Conservation (phyloP, 2,329 filamentous ascomycete species). For the Scedosporium aurantiacum region DNA sequence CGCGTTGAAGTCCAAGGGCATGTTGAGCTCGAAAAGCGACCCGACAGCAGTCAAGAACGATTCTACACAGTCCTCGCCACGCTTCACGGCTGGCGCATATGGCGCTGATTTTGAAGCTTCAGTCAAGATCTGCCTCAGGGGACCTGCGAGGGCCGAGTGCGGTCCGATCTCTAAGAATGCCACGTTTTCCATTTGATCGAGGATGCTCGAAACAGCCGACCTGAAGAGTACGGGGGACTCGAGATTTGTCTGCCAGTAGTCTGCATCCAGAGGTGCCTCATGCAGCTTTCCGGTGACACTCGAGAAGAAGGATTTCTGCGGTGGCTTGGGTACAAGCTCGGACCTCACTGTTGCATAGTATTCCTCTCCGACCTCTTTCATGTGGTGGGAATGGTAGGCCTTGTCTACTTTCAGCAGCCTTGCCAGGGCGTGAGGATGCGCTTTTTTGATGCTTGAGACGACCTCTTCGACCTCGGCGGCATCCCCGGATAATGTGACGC, state of each 20-base stretch:
- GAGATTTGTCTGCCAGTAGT: constrained; percentile 21
- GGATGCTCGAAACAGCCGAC: constrained; percentile 8
- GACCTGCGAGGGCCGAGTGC: constrained; percentile 13
- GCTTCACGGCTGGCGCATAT: constrained; percentile 11
- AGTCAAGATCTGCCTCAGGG: constrained; percentile 12
- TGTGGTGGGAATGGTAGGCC: constrained; percentile 28
- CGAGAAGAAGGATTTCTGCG: not conserved
- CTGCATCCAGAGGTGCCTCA: not conserved
- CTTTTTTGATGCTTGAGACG: constrained; percentile 1
- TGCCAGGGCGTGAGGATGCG: constrained; percentile 19
- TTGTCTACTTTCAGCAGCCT: constrained; percentile 24
- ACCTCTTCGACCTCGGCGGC: constrained; percentile 13
- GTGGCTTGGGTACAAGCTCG: not conserved
- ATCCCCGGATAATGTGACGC: constrained; percentile 24
- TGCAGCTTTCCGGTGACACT: constrained; percentile 5
- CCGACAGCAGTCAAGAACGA: constrained; percentile 32
- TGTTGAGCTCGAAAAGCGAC: constrained; percentile 27
- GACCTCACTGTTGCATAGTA: not conserved
- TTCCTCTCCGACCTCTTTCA: not conserved
- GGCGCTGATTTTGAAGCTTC: not conserved
- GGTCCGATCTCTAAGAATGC: constrained; percentile 18
- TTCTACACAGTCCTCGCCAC: constrained; percentile 10
- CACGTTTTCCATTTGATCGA: not conserved
- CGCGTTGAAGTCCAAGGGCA: constrained; percentile 6
- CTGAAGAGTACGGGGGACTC: constrained; percentile 18